phyloP scores from a whole-genome alignment of 108 stramenopile species.

The Cylindrotheca fusiformis region DNA sequence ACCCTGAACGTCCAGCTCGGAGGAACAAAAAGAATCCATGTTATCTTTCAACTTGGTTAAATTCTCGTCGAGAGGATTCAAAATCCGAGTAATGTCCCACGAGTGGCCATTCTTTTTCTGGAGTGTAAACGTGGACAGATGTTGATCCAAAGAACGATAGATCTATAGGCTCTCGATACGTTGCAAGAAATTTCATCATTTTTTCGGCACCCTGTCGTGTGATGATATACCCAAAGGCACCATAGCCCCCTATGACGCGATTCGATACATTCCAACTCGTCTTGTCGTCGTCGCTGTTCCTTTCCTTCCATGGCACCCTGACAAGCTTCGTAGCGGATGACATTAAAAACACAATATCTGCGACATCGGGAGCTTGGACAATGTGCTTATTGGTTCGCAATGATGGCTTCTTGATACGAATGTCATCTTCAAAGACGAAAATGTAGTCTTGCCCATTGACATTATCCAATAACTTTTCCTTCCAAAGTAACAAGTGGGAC shows the following conservation, averaged over 20 bases:
- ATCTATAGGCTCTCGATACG: no score
- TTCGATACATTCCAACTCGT: no score
- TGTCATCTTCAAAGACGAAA: conserved; percentile 13
- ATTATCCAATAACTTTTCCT: conserved; percentile 10
- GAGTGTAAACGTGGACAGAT: no score
- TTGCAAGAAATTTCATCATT: no score
- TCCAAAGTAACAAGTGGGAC: conserved; percentile 2
- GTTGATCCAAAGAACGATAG: no score
- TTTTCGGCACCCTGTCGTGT: neutral
- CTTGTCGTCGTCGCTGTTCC: neutral
- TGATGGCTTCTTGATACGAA: neutral
- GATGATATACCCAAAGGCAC: conserved; percentile 3
- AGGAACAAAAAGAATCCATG: no score
- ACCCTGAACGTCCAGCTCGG: no score
- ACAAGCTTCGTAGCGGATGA: neutral
- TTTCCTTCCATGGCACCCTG: neutral
- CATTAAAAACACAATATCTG: conserved; percentile 7
- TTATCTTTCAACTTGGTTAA: no score
- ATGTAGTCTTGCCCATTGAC: neutral
- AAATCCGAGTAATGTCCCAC: no score
- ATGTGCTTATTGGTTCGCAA: neutral
- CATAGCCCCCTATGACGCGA: conserved; percentile 1
- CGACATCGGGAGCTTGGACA: conserved; percentile 4
- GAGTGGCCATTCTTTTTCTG: no score
- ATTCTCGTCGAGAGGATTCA: no score